Conservation (phyloP, 169 alveolate genomes). For the Plasmodium gaboni region DNA sequence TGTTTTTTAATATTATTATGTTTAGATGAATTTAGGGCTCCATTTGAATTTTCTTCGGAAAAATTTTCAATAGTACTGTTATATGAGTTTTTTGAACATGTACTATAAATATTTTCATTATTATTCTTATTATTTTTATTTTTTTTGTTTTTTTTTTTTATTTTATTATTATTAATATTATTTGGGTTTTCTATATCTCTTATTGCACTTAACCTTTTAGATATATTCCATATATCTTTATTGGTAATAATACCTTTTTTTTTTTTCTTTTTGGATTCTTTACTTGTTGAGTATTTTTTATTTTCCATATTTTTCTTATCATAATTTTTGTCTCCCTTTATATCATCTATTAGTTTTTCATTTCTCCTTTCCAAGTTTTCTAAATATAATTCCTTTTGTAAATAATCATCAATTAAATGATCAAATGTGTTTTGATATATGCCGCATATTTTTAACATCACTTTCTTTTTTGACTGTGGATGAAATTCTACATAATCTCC, state of each 20-base stretch:
- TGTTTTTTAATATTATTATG: slow-evolving; percentile 14
- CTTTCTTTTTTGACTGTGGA: slow-evolving; percentile 86
- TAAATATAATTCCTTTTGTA: slow-evolving; percentile 58
- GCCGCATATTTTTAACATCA: slow-evolving; percentile 83
- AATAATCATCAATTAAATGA: slow-evolving; percentile 52
- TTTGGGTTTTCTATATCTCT: slow-evolving; percentile 1
- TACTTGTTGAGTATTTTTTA: not conserved
- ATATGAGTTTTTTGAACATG: not conserved
- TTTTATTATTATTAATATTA: slow-evolving; percentile 7
- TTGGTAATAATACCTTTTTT: not conserved
- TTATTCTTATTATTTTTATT: not conserved
- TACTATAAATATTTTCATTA: not conserved
- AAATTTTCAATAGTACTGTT: not conserved
- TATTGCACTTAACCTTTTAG: slow-evolving; percentile 14
- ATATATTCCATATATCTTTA: slow-evolving; percentile 5
- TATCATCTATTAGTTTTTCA: slow-evolving; percentile 1
- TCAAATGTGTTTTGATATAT: slow-evolving; percentile 66
- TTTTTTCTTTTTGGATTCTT: not conserved
- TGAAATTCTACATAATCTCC: slow-evolving; percentile 88
- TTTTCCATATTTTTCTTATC: not conserved
- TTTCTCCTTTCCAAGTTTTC: slow-evolving; percentile 52
- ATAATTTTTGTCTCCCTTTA: slow-evolving; percentile 10
- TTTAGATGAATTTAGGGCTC: not conserved
- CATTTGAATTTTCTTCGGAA: not conserved
- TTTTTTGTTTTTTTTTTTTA: not conserved